Base-by-base conservation (phyloP, 805 yeast species). In the Lachancea sp. region DNA sequence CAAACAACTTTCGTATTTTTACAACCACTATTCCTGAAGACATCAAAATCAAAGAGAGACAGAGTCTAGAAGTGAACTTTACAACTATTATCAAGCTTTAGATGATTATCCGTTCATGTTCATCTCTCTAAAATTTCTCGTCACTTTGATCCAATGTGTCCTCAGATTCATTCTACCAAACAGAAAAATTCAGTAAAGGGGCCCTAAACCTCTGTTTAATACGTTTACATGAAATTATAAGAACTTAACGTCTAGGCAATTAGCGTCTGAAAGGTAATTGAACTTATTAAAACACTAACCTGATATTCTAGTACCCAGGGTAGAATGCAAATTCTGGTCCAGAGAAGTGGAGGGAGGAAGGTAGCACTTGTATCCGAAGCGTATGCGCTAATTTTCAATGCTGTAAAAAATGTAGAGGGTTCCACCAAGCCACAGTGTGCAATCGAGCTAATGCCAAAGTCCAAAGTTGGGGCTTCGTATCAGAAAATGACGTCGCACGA, bases 311-410 rank as follows among this genome's bases (percentile, higher is more conserved):
- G 4, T 7, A 24, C 19, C 13, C 15, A 24, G 26, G 12, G 28
- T 16, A 29, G 28, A 28, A 40, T 58, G 64, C 45, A 45, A 19
- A 56, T 59, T 19, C 47, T 53, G 23, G 45, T 59, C 16, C 56
- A 46, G 40, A 50, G 40, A 34, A 49, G 39, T 30, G 53, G 39
- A 25, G 46, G 41, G 42, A 46, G 65, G 36, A 48, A 57, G 40
- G 45, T 60, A 35, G 64, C 65, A 7, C 50, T 39, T 30, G 54
- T 54, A n/a, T 60, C 65, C 2, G 50, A 54, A 15, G 56, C 70
- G 7, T 74, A 68, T 51, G 75, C 70, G 0, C 54, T 77, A 21
- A 61, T 74, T 4, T 67, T 76, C 46, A 68, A 74, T 30, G 64
- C 68, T 29, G 64, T 72, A 18, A 43, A 54, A 11, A 45, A 62